Evolutionary conservation across 2,329 filamentous ascomycete species (phyloP), one percentile per base, ranked within the genome.

Genomic region (Diaporthe eres): DNA sequence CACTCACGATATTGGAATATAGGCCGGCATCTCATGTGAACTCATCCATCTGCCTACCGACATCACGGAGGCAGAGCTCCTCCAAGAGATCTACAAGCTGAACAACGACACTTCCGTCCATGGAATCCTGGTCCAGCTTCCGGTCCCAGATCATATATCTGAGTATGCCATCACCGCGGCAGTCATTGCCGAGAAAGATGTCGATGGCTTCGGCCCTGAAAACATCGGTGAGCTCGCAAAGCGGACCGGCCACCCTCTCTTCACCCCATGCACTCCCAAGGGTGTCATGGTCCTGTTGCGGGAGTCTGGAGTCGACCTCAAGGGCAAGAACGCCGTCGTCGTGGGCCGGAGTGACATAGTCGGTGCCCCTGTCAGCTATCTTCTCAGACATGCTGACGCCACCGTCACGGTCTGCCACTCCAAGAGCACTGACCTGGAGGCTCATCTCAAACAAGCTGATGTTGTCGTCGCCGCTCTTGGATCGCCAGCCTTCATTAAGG

Each of bases 171-270:
- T 99, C 82, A 99, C 97, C 44, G 98, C 95, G 67, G 93, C 95
- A 28, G 97, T 99, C 25, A 90, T 94, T 58, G 94, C 96, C 81
- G 94, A 97, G 85, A 99, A 99, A 87, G 97, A 99, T 88, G 97
- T 99, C 71, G 97, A 99, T 85, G 97, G 97, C 71, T 99, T 99
- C 82, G 96, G 97, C 74, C 93, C 95, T 74, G 90, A 90, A 82
- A 99, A 98, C 87, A 98, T 99, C 83, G 97, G 97, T 79, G 96
- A 98, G 87, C 90, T 99, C 80, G 96, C 97, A 81, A 99, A 99
- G 90, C 93, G 95, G 80, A 96, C 97, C 70, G 97, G 97, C 60
- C 91, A 91, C 79, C 97, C 97, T 63, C 89, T 95, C 77, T 99
- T 99, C 86, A 91, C 94, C 58, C 97, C 97, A 63, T 99, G 97